Base-by-base conservation (phyloP, 257 asterid species). In the Lavandula angustifolia region DNA sequence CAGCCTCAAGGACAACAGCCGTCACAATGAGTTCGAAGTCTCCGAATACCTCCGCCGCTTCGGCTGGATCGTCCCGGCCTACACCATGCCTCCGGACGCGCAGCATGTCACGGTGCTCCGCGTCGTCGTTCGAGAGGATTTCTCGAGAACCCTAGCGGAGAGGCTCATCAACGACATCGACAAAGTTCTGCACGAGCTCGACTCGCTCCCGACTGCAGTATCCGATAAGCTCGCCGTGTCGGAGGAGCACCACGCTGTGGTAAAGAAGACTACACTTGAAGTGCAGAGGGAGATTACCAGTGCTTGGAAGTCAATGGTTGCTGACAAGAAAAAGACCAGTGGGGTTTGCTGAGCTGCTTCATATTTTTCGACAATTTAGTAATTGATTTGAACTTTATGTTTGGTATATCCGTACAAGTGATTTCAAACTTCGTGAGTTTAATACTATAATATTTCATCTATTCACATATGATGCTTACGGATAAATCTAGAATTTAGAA, bases 81-180 rank as follows among this genome's bases (percentile, higher is more conserved):
- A 22, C 27, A 22, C 27, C 27, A 22, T 22, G 27, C 27, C 27
- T 22, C 1, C 27, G 27, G 27, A 22, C 27, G 27, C 27, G 27
- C 27, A 22, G 27, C 27, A 22, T 2, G 27, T 22, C 27, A 22
- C 27, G 27, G 27, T 22, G 27, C 66, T 90, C 22, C 87, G 96
- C 1, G 97, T 90, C 0, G 95, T 87, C 1, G 74, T 90, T 32
- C 78, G 97, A 0, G 97, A 90, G 73, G 97, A 90, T 29, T 90
- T 87, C 50, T 87, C 97, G 0, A 52, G 92, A 56, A 85, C 97
- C 1, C 80, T 90, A 1, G 96, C 97, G 0, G 96, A 90, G 70
- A 89, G 97, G 71, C 89, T 90, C 7, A 96, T 87, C n/a, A 0
- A 12, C 0, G 95, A 90, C 50, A 78, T 90, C 9, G 50, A 18